A percentile compares a stretch with the other conserved stretches of the same genome.
Conservation (phyloP, 345 rosid genomes). For the Moricandia arvensis region DNA sequence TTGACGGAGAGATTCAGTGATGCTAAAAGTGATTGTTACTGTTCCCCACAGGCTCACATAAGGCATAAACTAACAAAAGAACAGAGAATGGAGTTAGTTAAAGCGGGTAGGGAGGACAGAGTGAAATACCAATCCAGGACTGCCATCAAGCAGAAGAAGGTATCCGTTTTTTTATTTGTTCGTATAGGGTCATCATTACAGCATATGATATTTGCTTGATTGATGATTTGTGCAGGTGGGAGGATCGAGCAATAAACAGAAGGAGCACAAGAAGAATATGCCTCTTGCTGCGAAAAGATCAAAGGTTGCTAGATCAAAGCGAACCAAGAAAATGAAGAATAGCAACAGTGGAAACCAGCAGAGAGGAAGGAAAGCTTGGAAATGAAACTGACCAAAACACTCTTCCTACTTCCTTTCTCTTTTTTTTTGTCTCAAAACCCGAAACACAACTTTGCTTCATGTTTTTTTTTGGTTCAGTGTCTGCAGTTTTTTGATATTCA, state of each 20-base stretch:
- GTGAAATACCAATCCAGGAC: constrained; percentile 66
- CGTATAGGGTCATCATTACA: not conserved
- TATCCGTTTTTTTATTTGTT: constrained; percentile 2
- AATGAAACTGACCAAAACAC: constrained; percentile 35
- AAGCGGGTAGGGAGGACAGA: constrained; percentile 87
- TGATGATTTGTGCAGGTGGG: constrained; percentile 54
- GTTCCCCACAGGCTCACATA: constrained; percentile 68
- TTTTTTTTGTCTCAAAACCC: constrained; percentile 12
- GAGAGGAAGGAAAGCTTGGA: constrained; percentile 92
- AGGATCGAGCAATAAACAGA: constrained; percentile 78
- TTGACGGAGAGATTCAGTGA: not conserved
- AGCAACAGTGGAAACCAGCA: constrained; percentile 61
- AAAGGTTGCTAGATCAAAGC: constrained; percentile 52
- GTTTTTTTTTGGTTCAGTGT: not conserved
- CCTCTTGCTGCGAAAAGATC: constrained; percentile 77
- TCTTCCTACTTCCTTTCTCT: not conserved
- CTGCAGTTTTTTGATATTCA: constrained; percentile 2
- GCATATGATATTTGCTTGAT: not conserved
- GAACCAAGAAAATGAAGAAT: constrained; percentile 49
- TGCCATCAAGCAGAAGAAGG: constrained; percentile 88
- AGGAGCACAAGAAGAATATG: constrained; percentile 84
- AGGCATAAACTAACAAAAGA: constrained; percentile 72
- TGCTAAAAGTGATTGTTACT: not conserved
- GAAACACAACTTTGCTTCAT: constrained; percentile 13
- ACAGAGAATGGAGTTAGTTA: constrained; percentile 71